phyloP scores from a whole-genome alignment of 768 basidiomycete genomes.

The Xerocomellus dryophilus region DNA sequence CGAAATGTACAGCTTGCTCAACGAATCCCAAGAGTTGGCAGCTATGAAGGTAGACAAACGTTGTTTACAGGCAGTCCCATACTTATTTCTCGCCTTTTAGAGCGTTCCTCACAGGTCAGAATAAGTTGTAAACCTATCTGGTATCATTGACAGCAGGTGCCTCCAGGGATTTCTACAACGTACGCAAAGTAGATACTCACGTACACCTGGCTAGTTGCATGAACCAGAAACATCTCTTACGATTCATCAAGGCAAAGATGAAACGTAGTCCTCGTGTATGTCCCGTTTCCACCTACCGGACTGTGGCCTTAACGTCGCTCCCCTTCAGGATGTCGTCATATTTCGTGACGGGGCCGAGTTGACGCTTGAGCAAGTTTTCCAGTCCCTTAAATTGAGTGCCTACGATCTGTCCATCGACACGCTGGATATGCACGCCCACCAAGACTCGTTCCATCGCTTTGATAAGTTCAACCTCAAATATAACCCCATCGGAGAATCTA shows the following conservation, averaged over 20 bases:
- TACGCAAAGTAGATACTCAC: constrained; percentile 98
- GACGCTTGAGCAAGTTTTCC: constrained; percentile 91
- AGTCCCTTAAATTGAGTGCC: constrained; percentile 89
- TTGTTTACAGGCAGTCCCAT: not conserved
- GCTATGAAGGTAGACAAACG: constrained; percentile 83
- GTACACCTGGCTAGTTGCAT: constrained; percentile 98
- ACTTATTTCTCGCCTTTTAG: constrained; percentile 16
- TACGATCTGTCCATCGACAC: constrained; percentile 99
- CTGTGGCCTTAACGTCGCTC: not conserved
- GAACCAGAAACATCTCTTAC: constrained; percentile 98
- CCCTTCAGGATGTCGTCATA: constrained; percentile 83
- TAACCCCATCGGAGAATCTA: constrained; percentile 93
- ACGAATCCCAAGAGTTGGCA: constrained; percentile 90
- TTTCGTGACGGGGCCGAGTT: constrained; percentile 89
- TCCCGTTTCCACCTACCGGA: not conserved
- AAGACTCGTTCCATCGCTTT: constrained; percentile 97
- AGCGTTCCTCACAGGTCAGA: constrained; percentile 33
- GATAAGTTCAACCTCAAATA: constrained; percentile 99
- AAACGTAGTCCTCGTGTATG: constrained; percentile 76
- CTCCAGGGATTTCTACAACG: constrained; percentile 94
- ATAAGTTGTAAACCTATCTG: not conserved
- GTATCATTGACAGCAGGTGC: constrained; percentile 1
- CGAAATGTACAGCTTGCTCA: constrained; percentile 86
- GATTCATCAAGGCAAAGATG: constrained; percentile 99
- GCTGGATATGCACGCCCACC: constrained; percentile 98